Base-by-base conservation (phyloP, 495 filamentous ascomycete species). In the Aspergillus nanangensis region DNA sequence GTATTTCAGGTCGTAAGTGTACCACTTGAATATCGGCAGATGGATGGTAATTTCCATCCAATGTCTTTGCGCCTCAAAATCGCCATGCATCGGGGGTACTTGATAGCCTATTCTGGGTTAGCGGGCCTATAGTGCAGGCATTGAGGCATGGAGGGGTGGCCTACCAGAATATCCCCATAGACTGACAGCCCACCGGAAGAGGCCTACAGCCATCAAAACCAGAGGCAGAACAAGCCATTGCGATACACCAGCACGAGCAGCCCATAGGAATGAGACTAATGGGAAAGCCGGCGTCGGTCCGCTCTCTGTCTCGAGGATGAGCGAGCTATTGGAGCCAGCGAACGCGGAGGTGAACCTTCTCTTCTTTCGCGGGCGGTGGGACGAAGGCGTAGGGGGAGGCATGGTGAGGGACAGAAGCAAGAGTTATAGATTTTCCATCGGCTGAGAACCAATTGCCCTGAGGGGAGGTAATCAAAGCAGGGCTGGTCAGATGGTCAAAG, bases 11-110 rank as follows among this genome's bases (percentile, higher is more conserved):
- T 98, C 90, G 66, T 96, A 89, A 58, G 91, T 94, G 64, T 98
- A 97, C 94, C 93, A 98, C 58, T 93, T 87, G 4, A 86, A 88
- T 32, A 95, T 75, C 8, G 93, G 94, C 3, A 98, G 74, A 47
- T 93, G 81, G 11, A 78, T 85, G 1, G 94, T 96, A 51, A 96
- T 77, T 56, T 97, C 93, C 92, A 97, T 96, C 93, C 93, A 98
- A 58, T 98, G 93, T 53, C 93, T 67, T 62, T 98, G 93, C 5
- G 94, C 93, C 65, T 98, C 93, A 61, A 96, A 96, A 63, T 98
- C 93, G 42, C 93, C 93, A 55, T 94, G 83, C 83, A 96, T 91
- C 13, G 93, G 93, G 3, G 90, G 90, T 32, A 81, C 80, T 50
- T 83, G 67, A 51, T 83, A 87, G 38, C 90, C 89, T 90, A 44